Evolutionary conservation across 176 grass and related monocot species (phyloP).

Genomic region (Oryza rufipogon): DNA sequence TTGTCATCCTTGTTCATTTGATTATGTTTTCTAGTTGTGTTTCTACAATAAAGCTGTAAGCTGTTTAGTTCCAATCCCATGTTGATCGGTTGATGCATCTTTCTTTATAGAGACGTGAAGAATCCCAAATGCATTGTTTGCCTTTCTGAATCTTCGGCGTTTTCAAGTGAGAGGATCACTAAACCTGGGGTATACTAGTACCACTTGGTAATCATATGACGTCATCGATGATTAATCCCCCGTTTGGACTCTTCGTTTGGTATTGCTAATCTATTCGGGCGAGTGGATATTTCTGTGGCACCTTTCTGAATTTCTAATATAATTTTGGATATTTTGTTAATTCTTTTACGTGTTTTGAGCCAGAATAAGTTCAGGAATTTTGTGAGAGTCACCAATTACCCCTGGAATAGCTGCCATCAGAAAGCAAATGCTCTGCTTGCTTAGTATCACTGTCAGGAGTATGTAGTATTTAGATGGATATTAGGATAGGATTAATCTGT

Average conservation of each 20-base stretch:
- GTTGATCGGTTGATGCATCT: background rate
- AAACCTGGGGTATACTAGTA: background rate
- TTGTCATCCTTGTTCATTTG: too few relatives aligned
- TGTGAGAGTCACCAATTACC: background rate
- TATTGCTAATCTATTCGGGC: constrained; percentile 2
- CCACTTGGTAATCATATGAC: background rate
- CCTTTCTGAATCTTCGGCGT: background rate
- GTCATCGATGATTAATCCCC: background rate
- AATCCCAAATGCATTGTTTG: constrained; percentile 4
- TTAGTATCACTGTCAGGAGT: background rate
- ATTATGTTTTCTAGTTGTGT: background rate
- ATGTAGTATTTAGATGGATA: background rate
- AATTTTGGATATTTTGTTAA: background rate
- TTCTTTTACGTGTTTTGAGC: background rate
- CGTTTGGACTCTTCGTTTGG: background rate
- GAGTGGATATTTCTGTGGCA: background rate
- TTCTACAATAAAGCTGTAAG: constrained; percentile 1
- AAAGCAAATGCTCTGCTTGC: background rate
- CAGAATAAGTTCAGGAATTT: background rate
- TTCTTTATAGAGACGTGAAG: constrained; percentile 30
- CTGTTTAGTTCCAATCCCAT: background rate
- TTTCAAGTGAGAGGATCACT: background rate
- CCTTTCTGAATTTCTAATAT: background rate
- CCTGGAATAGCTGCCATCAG: background rate
- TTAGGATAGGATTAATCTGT: background rate